Evolutionary conservation across 2,329 filamentous ascomycete genomes (phyloP), one percentile per base, ranked within the genome.

Genomic region (Sporothrix brasiliensis): DNA sequence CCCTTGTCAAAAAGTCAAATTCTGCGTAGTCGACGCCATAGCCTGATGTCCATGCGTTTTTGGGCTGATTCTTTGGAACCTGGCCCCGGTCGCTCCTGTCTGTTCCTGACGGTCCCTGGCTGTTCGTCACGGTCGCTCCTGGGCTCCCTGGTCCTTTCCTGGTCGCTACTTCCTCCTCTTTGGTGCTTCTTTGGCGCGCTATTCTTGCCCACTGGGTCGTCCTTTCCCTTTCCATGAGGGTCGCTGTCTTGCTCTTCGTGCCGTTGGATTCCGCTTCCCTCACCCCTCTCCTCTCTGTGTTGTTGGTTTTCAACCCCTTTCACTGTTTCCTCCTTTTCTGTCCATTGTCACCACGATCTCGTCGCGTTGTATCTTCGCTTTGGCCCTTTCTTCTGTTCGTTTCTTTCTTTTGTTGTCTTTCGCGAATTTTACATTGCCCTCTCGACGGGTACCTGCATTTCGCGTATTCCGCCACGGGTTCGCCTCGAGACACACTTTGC

Each of bases 311-410:
- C 56, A 24, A 7, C 56, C 13, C 49, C 19, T 41, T 19, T 13
- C 4, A 27, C 52, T 24, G 19, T 30, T 52, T 60, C 24, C 10
- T 63, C 30, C 21, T 50, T 49, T 24, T 34, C 47, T 16, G 21
- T 56, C 34, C 19, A 27, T 61, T 52, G 44, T 39, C 24, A 53
- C 63, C 27, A 47, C 63, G 63, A 52, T 58, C 66, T 58, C 5
- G 41, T 58, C 56, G 47, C 44, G 54, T 69, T 60, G 67, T 30
- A 53, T 27, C 54, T 52, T 69, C 56, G 54, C 54, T 61, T 61
- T 61, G 54, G 41, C 54, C 67, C 30, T 41, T 52, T 68, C 34
- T 52, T n/a, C 16, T 21, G 54, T 19, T 63, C 30, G 24, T 66
- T 44, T 19, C 16, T 52, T 52, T 53, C 41, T 24, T 11, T 44